A percentile compares a stretch with the other conserved stretches of the same genome.
These are phyloP conservation scores for Truncatella angustata DNA, from an alignment of 2,329 filamentous ascomycete species.

Conservation along the genomic window DNA sequence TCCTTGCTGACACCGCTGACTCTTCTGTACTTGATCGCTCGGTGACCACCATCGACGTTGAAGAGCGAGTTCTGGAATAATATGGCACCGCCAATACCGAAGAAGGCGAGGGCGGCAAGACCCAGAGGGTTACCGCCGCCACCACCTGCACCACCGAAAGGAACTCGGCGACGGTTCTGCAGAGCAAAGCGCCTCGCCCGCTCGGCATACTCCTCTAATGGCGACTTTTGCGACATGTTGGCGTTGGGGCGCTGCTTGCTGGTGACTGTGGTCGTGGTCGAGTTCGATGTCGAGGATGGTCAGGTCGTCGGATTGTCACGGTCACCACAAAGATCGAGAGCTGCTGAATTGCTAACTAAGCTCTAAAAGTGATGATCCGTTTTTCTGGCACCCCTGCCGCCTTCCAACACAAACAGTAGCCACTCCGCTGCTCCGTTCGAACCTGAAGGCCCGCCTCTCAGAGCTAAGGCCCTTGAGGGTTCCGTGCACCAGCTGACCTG, in stretches of 20 bases:
- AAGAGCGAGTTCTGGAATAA: constrained; percentile 62
- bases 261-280: too few species aligned
- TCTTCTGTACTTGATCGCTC: constrained; percentile 97
- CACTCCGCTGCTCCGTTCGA: too few species aligned
- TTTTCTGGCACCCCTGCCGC: too few species aligned
- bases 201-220: constrained; percentile 27
- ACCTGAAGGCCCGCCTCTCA: too few species aligned
- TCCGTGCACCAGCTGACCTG: constrained; percentile 5
- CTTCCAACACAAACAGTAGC: too few species aligned
- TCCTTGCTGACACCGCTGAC: constrained; percentile 91
- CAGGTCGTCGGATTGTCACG: background rate
- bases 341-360: constrained; percentile 1
- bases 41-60: constrained; percentile 95
- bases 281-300: background rate
- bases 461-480: too few species aligned
- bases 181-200: constrained; percentile 13
- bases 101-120: constrained; percentile 37
- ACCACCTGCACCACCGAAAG: constrained; percentile 24
- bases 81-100: constrained; percentile 46
- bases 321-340: too few species aligned
- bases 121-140: constrained; percentile 41
- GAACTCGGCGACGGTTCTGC: constrained; percentile 25
- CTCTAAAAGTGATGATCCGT: constrained; percentile 16
- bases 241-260: too few species aligned
- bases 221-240: constrained; percentile 28